Conservation (phyloP, 2,329 filamentous ascomycete genomes). For the Blastomyces emzantsi region DNA sequence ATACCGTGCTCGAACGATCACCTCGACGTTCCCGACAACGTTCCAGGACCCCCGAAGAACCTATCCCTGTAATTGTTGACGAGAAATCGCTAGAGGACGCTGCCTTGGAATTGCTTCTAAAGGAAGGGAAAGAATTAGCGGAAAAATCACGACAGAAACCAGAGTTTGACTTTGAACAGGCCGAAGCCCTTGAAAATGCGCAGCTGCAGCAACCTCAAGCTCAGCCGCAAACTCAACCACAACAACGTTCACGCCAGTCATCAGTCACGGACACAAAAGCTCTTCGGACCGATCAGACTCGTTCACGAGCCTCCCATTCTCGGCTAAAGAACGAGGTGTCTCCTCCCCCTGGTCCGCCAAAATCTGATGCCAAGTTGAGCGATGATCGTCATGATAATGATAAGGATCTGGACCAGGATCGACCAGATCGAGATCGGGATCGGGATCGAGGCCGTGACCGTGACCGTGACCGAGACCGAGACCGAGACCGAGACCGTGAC, state of each 20-base stretch:
- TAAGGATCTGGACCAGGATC: constrained; percentile 21
- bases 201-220: constrained; percentile 23
- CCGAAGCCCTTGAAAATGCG: constrained; percentile 34
- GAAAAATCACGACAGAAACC: constrained; percentile 44
- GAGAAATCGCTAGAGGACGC: constrained; percentile 49
- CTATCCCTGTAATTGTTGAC: constrained; percentile 32
- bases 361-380: neutral
- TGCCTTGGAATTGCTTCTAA: constrained; percentile 45
- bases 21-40: neutral
- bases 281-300: constrained; percentile 8
- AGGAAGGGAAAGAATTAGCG: constrained; percentile 47
- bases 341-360: neutral
- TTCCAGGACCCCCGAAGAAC: constrained; percentile 26
- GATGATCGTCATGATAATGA: constrained; percentile 14
- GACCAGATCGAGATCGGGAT: constrained; percentile 16
- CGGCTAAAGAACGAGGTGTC: constrained; percentile 2
- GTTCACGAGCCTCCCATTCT: neutral
- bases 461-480: constrained; percentile 18
- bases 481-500: constrained; percentile 21
- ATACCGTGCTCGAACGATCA: neutral
- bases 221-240: constrained; percentile 1
- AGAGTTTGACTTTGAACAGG: constrained; percentile 44
- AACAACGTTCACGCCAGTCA: constrained; percentile 3
- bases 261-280: constrained; percentile 6
- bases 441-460: constrained; percentile 19